Evolutionary conservation across 306 rosid species (phyloP).

Genomic region (Urtica urens): DNA sequence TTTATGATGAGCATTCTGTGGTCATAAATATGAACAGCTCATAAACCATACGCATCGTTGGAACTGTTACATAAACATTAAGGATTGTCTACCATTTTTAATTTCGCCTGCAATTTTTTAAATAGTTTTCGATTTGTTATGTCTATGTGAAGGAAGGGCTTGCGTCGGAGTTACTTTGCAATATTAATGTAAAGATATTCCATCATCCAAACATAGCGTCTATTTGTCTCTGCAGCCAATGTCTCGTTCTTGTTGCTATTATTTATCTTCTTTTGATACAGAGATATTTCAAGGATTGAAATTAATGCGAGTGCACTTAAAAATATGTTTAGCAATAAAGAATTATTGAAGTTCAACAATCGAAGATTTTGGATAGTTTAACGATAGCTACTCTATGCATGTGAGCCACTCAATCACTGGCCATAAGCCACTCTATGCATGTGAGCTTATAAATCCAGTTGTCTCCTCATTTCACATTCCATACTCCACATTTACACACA

Average conservation of each 20-base stretch:
- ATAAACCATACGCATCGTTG: no score
- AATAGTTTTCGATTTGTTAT: no score
- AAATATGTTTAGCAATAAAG: not conserved
- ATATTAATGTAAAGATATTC: no score
- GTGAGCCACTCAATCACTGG: conserved; percentile 12
- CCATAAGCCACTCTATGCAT: conserved; percentile 9
- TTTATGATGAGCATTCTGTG: no score
- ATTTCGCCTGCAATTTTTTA: no score
- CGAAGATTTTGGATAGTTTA: conserved; percentile 27
- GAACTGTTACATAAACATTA: no score
- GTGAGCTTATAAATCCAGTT: conserved; percentile 8
- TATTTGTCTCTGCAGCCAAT: not conserved
- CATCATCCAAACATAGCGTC: not conserved
- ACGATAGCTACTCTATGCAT: conserved; percentile 11
- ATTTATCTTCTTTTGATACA: not conserved
- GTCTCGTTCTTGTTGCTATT: not conserved
- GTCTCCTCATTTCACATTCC: not conserved
- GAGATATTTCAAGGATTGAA: not conserved
- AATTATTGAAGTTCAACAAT: not conserved
- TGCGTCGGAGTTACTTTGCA: no score
- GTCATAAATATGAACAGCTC: no score
- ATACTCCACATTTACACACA: no score
- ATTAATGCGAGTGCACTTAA: not conserved
- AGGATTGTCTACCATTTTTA: no score
- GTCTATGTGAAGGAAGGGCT: no score